These are phyloP conservation scores for Cryptosporidium felis DNA, from an alignment of 169 alveolate genomes.

Conservation along the genomic window DNA sequence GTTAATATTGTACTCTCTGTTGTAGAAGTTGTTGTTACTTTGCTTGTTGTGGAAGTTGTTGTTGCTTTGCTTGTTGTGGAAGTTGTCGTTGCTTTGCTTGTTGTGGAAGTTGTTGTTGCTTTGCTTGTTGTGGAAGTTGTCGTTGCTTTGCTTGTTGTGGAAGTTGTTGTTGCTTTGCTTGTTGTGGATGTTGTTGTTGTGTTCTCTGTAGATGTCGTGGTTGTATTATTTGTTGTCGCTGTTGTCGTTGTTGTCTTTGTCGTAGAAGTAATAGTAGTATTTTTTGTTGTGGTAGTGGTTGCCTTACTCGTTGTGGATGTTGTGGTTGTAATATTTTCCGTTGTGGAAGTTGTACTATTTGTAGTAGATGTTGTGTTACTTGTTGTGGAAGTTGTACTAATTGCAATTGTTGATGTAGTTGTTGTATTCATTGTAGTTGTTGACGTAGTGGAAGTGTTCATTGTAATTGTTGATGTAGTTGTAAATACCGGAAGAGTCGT, in stretches of 20 bases:
- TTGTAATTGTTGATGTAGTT: not conserved
- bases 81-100: not conserved
- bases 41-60: not conserved
- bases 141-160: not conserved
- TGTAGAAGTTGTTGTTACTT: not conserved
- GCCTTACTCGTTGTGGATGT: not conserved
- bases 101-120: not conserved
- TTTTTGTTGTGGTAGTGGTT: not conserved
- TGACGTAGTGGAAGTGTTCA: no score
- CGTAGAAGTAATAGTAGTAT: not conserved
- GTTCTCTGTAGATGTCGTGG: not conserved
- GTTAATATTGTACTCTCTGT: not conserved
- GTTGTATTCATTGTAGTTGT: constrained; percentile 18
- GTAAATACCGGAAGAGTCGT: not conserved
- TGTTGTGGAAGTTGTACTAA: not conserved
- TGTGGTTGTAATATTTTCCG: not conserved
- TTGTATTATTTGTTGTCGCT: not conserved
- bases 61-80: not conserved
- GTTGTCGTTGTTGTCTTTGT: not conserved
- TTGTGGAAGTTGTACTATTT: not conserved
- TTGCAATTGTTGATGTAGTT: not conserved
- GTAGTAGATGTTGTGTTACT: not conserved
- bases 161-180: not conserved
- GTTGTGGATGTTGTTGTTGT: not conserved
- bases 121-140: not conserved